These are phyloP conservation scores for Pilobolus umbonatus DNA, from an alignment of 192 early-diverging fungal species.

Conservation along the genomic window DNA sequence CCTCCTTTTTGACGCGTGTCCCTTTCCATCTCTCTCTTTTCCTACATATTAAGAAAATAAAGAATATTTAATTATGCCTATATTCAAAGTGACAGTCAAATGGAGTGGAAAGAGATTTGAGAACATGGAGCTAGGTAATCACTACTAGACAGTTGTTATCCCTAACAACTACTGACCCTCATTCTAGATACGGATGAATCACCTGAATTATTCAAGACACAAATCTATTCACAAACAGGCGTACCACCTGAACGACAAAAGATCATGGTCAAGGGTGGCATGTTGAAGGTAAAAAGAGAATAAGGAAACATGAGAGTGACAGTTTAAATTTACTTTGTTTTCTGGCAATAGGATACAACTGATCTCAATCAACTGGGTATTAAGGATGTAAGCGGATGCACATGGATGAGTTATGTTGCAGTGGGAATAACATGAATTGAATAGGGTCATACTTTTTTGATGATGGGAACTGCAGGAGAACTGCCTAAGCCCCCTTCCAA, in stretches of 20 bases:
- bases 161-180: too few relatives aligned
- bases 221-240: slow-evolving; percentile 85
- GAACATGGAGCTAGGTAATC: slow-evolving; percentile 55
- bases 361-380: slow-evolving; percentile 67
- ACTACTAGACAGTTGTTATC: not conserved
- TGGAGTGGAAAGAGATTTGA: slow-evolving; percentile 89
- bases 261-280: slow-evolving; percentile 89
- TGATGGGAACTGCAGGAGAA: slow-evolving; percentile 97
- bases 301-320: not conserved
- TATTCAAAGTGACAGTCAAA: slow-evolving; percentile 74
- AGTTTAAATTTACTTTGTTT: not conserved
- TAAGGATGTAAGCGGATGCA: slow-evolving; percentile 60
- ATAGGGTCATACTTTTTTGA: slow-evolving; percentile 56
- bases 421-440: not conserved
- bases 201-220: slow-evolving; percentile 78
- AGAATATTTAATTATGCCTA: slow-evolving; percentile 15
- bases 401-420: too few relatives aligned
- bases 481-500: slow-evolving; percentile 77
- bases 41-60: not conserved
- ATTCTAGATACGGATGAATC: slow-evolving; percentile 61
- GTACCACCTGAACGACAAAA: slow-evolving; percentile 93
- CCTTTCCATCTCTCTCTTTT: not conserved
- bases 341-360: slow-evolving; percentile 62
- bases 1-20: slow-evolving; percentile 13
- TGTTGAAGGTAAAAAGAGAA: slow-evolving; percentile 63